Base-by-base conservation (phyloP, 208 protist genomes). In the Acanthamoeba lugdunensis region DNA sequence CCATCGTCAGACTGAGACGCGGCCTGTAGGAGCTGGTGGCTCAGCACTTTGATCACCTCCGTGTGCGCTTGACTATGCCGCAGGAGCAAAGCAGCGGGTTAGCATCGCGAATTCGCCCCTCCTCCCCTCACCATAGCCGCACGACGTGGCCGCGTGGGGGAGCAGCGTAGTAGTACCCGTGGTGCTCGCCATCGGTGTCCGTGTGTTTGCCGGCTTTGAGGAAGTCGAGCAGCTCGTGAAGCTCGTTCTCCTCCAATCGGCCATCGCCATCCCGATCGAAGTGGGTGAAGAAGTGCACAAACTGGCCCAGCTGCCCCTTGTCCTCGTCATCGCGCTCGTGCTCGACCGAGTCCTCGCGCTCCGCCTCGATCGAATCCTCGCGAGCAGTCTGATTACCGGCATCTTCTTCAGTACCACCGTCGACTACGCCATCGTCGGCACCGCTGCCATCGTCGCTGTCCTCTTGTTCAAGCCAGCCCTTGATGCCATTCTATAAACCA, bases 221-320 rank as follows among this genome's bases (percentile, higher is more conserved):
- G 28, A 63, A 87, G 50, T 87, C 79, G 79, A 87, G 45, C 41
- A 87, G 23, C n/a, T 87, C 79, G 6, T 87, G 48, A 5, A 87
- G 50, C 52, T 87, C 79, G 45, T 25, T 14, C 4, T 28, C 48
- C 7, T 87, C 50, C 48, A 87, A 63, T 13, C 79, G 79, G n/a
- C 79, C 79, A 21, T 87, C 79, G 79, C 79, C 79, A 28, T 87
- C 79, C 13, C 52, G 21, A 41, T 87, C 79, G 50, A 87, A 87
- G 4, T 87, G 41, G 25, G 50, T 63, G 52, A 87, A 87, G 50
- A 87, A 65, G 13, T 63, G 79, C 33, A 7, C 79, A 63, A 87
- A 87, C 48, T 58, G 50, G 13, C 18, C 50, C 14, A 87, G 18
- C 11, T 33, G 45, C 25, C 79, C 79, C 16, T 63, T 87, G 50